A percentile compares a stretch with the other conserved stretches of the same genome.
Conservation (phyloP, 2,329 filamentous ascomycete species). For the Pseudocercospora fijiensis region DNA sequence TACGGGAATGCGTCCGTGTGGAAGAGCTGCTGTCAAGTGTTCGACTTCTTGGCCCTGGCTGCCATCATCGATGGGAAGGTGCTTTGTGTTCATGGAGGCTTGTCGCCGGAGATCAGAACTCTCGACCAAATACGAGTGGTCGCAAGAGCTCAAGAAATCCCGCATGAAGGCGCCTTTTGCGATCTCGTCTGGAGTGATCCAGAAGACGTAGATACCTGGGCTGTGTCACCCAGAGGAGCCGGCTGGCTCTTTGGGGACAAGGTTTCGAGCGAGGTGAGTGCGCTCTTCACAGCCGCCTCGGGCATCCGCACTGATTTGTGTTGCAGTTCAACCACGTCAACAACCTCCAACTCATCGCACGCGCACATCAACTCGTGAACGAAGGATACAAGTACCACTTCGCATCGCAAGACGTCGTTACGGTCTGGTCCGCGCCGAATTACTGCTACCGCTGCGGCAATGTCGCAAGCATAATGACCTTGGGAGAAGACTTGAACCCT, state of each 20-base stretch:
- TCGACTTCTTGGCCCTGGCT: slow-evolving; percentile 72
- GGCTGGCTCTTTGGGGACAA: slow-evolving; percentile 71
- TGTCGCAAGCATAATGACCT: slow-evolving; percentile 82
- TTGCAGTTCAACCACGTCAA: slow-evolving; percentile 70
- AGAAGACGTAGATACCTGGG: slow-evolving; percentile 67
- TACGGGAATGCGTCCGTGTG: slow-evolving; percentile 76
- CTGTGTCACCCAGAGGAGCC: slow-evolving; percentile 63
- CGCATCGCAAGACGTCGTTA: slow-evolving; percentile 87
- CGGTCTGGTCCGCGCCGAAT: slow-evolving; percentile 85
- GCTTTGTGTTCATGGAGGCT: slow-evolving; percentile 69
- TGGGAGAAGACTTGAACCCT: slow-evolving; percentile 79
- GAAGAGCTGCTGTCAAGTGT: slow-evolving; percentile 77
- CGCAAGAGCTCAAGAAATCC: slow-evolving; percentile 72
- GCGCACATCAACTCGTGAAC: slow-evolving; percentile 73
- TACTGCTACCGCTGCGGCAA: slow-evolving; percentile 97
- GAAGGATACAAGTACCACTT: slow-evolving; percentile 92
- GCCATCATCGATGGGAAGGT: slow-evolving; percentile 73
- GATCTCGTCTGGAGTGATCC: slow-evolving; percentile 76
- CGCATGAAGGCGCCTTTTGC: slow-evolving; percentile 74
- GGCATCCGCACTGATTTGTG: neutral
- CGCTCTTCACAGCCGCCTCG: neutral
- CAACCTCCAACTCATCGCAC: slow-evolving; percentile 67
- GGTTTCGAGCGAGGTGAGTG: slow-evolving; percentile 62
- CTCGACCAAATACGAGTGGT: slow-evolving; percentile 74
- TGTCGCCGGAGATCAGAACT: slow-evolving; percentile 71